A percentile compares a stretch with the other conserved stretches of the same genome.
Conservation (phyloP, 2,329 filamentous ascomycete species). For the Trichoderma atrobrunneum region DNA sequence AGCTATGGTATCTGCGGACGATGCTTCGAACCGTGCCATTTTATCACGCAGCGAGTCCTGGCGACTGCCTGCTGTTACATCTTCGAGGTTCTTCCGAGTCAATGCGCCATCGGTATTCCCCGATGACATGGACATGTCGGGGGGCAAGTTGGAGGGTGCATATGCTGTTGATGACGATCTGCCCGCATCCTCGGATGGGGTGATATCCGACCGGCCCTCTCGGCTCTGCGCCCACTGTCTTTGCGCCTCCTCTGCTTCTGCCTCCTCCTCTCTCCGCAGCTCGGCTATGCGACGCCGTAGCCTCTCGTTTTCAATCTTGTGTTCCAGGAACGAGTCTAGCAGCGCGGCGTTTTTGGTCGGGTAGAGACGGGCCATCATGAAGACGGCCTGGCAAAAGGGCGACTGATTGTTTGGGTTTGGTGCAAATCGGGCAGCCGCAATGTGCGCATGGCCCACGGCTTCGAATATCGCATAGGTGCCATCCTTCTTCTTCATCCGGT, state of each 20-base stretch:
- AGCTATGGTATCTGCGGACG: constrained; percentile 78
- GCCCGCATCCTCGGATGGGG: constrained; percentile 46
- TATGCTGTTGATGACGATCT: constrained; percentile 33
- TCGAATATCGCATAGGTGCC: constrained; percentile 78
- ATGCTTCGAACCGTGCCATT: constrained; percentile 76
- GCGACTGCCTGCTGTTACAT: constrained; percentile 60
- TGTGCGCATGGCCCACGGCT: constrained; percentile 87
- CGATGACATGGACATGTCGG: constrained; percentile 56
- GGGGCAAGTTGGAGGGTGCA: constrained; percentile 31
- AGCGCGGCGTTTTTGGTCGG: constrained; percentile 82
- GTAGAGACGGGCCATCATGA: constrained; percentile 89
- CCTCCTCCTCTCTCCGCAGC: constrained; percentile 78
- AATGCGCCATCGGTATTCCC: constrained; percentile 68
- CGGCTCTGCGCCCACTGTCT: constrained; percentile 59
- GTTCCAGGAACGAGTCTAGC: constrained; percentile 89
- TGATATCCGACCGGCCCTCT: constrained; percentile 53
- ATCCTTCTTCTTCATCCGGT: constrained; percentile 75
- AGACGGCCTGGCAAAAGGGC: constrained; percentile 81
- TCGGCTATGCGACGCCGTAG: constrained; percentile 80
- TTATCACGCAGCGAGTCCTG: constrained; percentile 80
- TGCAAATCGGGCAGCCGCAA: constrained; percentile 65
- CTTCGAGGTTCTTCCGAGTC: constrained; percentile 77
- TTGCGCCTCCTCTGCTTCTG: constrained; percentile 68
- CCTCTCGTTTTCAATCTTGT: constrained; percentile 94
- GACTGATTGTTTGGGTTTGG: constrained; percentile 63